These are phyloP conservation scores for Penicillium macrosclerotiorum DNA, from an alignment of 495 filamentous ascomycete species.

Conservation along the genomic window DNA sequence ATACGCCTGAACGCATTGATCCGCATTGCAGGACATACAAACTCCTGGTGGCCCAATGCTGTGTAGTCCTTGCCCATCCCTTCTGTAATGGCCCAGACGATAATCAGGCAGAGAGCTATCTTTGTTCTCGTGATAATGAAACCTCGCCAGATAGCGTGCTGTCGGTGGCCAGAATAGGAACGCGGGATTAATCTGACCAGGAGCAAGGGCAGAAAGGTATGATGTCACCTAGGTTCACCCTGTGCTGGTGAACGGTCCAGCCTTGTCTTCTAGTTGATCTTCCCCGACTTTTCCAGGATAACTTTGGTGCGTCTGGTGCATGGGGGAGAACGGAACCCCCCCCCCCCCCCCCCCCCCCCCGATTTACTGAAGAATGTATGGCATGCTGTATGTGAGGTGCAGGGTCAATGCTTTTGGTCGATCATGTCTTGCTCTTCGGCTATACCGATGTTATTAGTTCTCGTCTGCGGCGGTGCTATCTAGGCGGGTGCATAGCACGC, in stretches of 20 bases:
- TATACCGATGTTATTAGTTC: not conserved
- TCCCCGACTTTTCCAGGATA: no score
- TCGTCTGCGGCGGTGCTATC: conserved; percentile 4
- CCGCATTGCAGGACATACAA: not conserved
- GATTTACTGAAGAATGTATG: conserved; percentile 2
- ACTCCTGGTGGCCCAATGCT: not conserved
- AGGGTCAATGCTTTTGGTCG: conserved; percentile 8
- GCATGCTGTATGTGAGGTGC: conserved; percentile 12
- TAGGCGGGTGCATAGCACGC: conserved; percentile 8
- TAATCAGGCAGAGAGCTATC: not conserved
- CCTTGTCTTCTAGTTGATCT: no score
- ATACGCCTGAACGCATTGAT: conserved; percentile 7
- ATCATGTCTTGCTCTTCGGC: not conserved
- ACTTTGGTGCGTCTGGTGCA: conserved; percentile 3
- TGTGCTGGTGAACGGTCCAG: not conserved
- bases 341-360: not conserved
- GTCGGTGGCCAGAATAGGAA: conserved; percentile 13
- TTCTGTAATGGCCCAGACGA: no score
- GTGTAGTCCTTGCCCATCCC: no score
- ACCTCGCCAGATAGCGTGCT: conserved; percentile 11
- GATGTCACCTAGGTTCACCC: conserved; percentile 18
- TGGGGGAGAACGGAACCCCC: no score
- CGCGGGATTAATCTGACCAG: conserved; percentile 4
- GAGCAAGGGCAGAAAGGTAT: conserved; percentile 17
- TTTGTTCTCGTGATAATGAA: conserved; percentile 7